phyloP scores from a whole-genome alignment of 2,329 filamentous ascomycete species.

The Arthrocladium fulminans region DNA sequence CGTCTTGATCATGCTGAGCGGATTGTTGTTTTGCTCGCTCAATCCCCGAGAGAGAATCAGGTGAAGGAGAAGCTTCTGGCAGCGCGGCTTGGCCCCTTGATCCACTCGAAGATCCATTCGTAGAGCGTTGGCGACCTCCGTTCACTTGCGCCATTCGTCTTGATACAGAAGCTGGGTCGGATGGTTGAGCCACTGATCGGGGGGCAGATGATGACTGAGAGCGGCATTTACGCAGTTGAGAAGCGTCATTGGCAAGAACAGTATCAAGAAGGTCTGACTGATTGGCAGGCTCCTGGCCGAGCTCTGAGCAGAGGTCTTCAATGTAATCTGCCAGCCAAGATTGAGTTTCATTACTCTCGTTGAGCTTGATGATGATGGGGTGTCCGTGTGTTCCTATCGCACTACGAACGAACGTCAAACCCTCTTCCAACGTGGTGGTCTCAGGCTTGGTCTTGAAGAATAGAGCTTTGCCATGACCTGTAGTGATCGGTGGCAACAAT shows the following conservation, averaged over 20 bases:
- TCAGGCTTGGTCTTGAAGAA: constrained; percentile 53
- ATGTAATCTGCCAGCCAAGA: constrained; percentile 64
- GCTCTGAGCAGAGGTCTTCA: constrained; percentile 57
- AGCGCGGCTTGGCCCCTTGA: not conserved
- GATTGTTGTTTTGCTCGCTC: constrained; percentile 3
- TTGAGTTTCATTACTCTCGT: constrained; percentile 48
- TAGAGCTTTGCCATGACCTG: constrained; percentile 74
- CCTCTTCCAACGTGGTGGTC: constrained; percentile 62
- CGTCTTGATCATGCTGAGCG: constrained; percentile 2
- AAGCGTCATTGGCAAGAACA: constrained; percentile 72
- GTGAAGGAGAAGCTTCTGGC: constrained; percentile 8
- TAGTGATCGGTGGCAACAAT: constrained; percentile 64
- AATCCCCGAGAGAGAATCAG: constrained; percentile 25
- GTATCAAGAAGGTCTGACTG: constrained; percentile 89
- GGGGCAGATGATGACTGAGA: not conserved
- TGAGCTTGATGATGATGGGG: constrained; percentile 68
- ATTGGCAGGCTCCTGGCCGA: constrained; percentile 75
- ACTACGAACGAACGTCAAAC: constrained; percentile 66
- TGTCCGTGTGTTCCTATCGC: constrained; percentile 62
- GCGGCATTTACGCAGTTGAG: constrained; percentile 55
- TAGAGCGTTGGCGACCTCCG: not conserved
- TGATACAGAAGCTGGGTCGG: not conserved
- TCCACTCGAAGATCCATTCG: not conserved
- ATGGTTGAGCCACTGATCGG: not conserved
- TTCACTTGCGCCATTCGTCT: not conserved